Percentiles rank a stretch among this genome's conserved stretches.
Evolutionary conservation across 2,329 filamentous ascomycete genomes (phyloP).

Genomic region (Stachybotrys elegans): DNA sequence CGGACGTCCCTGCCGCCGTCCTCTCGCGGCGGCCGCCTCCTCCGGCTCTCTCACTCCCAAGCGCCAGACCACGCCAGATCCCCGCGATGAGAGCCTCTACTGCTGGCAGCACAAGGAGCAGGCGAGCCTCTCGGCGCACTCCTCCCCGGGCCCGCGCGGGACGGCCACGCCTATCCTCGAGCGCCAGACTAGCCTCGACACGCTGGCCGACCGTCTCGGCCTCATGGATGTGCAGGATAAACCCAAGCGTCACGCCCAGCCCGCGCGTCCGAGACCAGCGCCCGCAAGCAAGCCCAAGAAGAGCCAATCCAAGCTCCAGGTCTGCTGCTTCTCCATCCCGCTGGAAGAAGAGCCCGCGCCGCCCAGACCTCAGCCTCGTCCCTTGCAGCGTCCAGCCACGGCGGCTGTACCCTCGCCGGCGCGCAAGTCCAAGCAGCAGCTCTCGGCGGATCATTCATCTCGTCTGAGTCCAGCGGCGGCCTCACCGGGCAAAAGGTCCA

Average conservation of each 20-base stretch:
- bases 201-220: constrained; percentile 73
- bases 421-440: constrained; percentile 10
- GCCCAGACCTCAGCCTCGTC: constrained; percentile 40
- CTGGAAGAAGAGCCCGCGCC: constrained; percentile 38
- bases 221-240: constrained; percentile 59
- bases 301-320: constrained; percentile 24
- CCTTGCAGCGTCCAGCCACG: constrained; percentile 32
- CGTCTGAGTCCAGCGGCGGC: constrained; percentile 14
- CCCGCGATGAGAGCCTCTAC: constrained; percentile 60
- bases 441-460: constrained; percentile 8
- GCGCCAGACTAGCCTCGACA: constrained; percentile 76
- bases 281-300: constrained; percentile 11
- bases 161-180: constrained; percentile 51
- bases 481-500: constrained; percentile 23
- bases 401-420: constrained; percentile 12
- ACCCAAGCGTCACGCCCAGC: constrained; percentile 20
- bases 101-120: constrained; percentile 97
- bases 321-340: constrained; percentile 50
- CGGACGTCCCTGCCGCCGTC: constrained; percentile 78
- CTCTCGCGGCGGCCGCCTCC: constrained; percentile 42
- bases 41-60: constrained; percentile 11
- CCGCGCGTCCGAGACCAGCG: constrained; percentile 3
- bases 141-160: constrained; percentile 38
- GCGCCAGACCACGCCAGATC: constrained; percentile 34
- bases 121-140: constrained; percentile 46